Base-by-base conservation (phyloP, 139 green algal species). In the Coccomyxa sp. region DNA sequence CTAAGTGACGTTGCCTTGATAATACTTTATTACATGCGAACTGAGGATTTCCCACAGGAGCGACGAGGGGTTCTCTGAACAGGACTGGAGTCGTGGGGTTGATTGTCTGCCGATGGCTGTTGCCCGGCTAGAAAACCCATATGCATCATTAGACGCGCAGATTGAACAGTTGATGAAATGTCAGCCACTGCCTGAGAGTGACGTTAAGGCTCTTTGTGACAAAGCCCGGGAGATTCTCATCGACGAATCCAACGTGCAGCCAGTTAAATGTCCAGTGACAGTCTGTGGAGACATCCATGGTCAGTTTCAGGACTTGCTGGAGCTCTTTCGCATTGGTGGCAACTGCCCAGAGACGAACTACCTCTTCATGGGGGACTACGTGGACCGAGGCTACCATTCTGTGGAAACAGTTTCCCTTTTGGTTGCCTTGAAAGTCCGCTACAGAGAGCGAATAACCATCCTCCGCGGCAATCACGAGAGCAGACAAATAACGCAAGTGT, bases 301-400 rank as follows among this genome's bases (percentile, higher is more conserved):
- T 23, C 97, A 99, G 92, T 98, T 98, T 84, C 93, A 98, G 78
- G 97, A 99, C 88, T 85, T 99, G 78, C 81, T 99, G 80, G 95
- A 98, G 87, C 92, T 99, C 31, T 98, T 99, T 82, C 88, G 91
- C 45, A 98, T 98, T n/a, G 96, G 95, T 21, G 97, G 97, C 76
- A 93, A 95, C 78, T 93, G 90, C 81, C 97, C 97, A 0, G 96
- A 99, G 87, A 99, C 97, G 14, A 99, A 99, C 89, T 99, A 99
- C 82, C 87, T 99, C 31, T 99, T 99, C 88, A 98, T 99, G 95
- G 97, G 97, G 0, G 97, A 99, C 92, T 99, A 99, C 86, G 97
- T 99, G 51, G 97, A 99, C 86, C 84, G 97, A 74, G 97, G 94
- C 11, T 99, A 99, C 87, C 96, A 99, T 84, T 97, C 90, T 28